Conservation (phyloP, 2,329 filamentous ascomycete genomes). For the Aspergillus phoenicis region DNA sequence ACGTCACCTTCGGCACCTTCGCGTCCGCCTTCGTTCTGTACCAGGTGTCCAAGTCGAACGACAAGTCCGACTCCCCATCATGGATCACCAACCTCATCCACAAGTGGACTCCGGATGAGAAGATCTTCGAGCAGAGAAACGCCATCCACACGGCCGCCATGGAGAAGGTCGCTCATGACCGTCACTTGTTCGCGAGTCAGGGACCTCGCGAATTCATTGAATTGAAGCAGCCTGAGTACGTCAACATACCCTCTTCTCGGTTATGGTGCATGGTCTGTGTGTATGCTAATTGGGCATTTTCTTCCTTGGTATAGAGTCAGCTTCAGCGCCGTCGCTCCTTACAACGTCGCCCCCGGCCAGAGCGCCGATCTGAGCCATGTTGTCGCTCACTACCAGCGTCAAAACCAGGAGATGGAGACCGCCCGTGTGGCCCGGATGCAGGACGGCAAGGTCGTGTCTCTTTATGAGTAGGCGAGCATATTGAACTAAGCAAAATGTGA, state of each 20-base stretch:
- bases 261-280: too few species aligned
- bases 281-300: too few species aligned
- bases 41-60: slow-evolving; percentile 41
- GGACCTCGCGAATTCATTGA: slow-evolving; percentile 50
- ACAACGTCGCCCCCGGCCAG: slow-evolving; percentile 65
- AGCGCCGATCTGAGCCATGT: slow-evolving; percentile 61
- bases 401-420: slow-evolving; percentile 60
- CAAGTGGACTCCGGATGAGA: slow-evolving; percentile 57
- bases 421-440: slow-evolving; percentile 53
- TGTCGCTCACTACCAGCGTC: slow-evolving; percentile 64
- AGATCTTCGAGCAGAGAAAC: slow-evolving; percentile 59
- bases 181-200: slow-evolving; percentile 59
- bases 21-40: slow-evolving; percentile 48
- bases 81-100: slow-evolving; percentile 54
- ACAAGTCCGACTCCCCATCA: slow-evolving; percentile 43
- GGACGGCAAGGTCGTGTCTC: slow-evolving; percentile 46
- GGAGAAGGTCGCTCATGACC: slow-evolving; percentile 65
- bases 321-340: slow-evolving; percentile 64
- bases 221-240: slow-evolving; percentile 67
- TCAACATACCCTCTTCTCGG: slow-evolving; percentile 21
- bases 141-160: slow-evolving; percentile 62
- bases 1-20: slow-evolving; percentile 47
- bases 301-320: slow-evolving; percentile 49
- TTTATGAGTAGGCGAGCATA: slow-evolving; percentile 44
- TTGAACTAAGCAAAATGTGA: slow-evolving; percentile 15